Conservation (phyloP, 495 filamentous ascomycete species). For the Hapsidospora chrysogenum region DNA sequence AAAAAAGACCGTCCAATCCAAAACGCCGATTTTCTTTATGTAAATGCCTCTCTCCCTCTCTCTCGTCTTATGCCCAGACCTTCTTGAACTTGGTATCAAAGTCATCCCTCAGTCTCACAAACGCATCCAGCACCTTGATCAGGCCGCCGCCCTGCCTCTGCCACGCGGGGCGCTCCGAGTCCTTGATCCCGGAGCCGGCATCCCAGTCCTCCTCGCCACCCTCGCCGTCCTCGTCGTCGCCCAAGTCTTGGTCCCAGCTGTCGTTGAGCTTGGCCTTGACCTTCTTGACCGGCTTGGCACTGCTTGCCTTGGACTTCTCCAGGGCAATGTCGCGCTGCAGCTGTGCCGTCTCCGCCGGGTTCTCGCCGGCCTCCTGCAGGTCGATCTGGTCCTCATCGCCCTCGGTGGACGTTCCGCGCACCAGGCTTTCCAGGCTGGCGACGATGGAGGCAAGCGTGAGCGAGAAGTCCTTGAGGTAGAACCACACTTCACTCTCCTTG, state of each 20-base stretch:
- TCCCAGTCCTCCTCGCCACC: slow-evolving; percentile 1
- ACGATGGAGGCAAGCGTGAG: slow-evolving; percentile 50
- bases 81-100: slow-evolving; percentile 49
- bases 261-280: slow-evolving; percentile 7
- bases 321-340: background rate
- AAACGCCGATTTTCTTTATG: no score
- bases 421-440: slow-evolving; percentile 34
- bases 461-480: slow-evolving; percentile 50
- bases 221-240: slow-evolving; percentile 8
- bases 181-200: background rate
- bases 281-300: slow-evolving; percentile 5
- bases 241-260: slow-evolving; percentile 5
- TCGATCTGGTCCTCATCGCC: slow-evolving; percentile 22
- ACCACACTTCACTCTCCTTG: slow-evolving; percentile 49
- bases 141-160: slow-evolving; percentile 25
- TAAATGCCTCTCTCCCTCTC: no score
- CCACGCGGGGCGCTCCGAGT: slow-evolving; percentile 3
- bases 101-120: slow-evolving; percentile 34
- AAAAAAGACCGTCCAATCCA: no score
- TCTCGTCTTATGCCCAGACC: slow-evolving; percentile 33
- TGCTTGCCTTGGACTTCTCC: background rate
- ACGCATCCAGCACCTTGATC: slow-evolving; percentile 36
- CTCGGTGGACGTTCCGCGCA: slow-evolving; percentile 20
- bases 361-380: slow-evolving; percentile 18
- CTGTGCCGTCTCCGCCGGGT: background rate